Evolutionary conservation across 495 filamentous ascomycete genomes (phyloP).

Genomic region (Talaromyces trachyspermus): DNA sequence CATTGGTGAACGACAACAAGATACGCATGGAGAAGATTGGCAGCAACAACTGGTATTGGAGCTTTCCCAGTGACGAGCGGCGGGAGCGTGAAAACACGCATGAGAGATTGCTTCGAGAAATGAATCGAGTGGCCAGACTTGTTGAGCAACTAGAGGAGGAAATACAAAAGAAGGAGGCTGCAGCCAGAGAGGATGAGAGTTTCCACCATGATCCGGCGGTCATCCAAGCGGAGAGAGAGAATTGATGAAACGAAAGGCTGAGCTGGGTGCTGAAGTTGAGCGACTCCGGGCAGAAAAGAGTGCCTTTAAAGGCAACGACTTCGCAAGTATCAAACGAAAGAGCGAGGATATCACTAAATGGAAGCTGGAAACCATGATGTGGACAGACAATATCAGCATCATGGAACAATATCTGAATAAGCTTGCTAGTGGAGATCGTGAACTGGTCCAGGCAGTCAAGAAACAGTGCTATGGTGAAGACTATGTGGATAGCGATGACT

Average conservation of each 20-base stretch:
- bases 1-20: constrained; percentile 54
- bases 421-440: constrained; percentile 43
- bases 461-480: constrained; percentile 54
- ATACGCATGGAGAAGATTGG: constrained; percentile 75
- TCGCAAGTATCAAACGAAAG: constrained; percentile 44
- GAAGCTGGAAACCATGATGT: constrained; percentile 40
- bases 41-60: constrained; percentile 78
- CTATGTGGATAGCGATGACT: constrained; percentile 55
- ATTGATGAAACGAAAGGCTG: constrained; percentile 18
- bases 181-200: constrained; percentile 13
- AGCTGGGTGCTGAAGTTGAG: constrained; percentile 20
- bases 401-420: constrained; percentile 54
- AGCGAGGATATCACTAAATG: constrained; percentile 40
- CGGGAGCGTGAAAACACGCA: constrained; percentile 41
- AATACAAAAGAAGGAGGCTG: constrained; percentile 13
- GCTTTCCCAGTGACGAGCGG: constrained; percentile 58
- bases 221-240: constrained; percentile 12
- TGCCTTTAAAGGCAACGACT: constrained; percentile 14
- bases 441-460: constrained; percentile 43
- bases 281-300: constrained; percentile 14
- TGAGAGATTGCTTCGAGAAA: constrained; percentile 44
- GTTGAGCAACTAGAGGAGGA: constrained; percentile 12
- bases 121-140: constrained; percentile 42
- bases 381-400: constrained; percentile 58
- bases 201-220: constrained; percentile 7